Conservation (phyloP, 2,329 filamentous ascomycete species). For the Arthrobotrys pseudoclavata region DNA sequence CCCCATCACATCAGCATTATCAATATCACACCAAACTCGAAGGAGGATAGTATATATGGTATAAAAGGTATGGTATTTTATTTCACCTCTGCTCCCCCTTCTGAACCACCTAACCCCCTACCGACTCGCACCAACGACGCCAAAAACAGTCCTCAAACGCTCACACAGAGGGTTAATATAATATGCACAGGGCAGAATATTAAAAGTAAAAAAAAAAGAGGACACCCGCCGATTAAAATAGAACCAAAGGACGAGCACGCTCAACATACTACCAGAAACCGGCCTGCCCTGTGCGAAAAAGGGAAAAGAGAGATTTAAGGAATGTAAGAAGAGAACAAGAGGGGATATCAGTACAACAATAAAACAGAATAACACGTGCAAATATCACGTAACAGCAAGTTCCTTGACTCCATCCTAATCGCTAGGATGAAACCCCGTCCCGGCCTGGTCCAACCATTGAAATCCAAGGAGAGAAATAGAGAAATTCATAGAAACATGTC, state of each 20-base stretch:
- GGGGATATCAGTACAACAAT: slow-evolving; percentile 31
- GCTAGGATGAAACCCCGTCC: slow-evolving; percentile 22
- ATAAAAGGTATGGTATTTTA: slow-evolving; percentile 21
- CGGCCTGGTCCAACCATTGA: slow-evolving; percentile 26
- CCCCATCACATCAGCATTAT: neutral
- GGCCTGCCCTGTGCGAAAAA: slow-evolving; percentile 38
- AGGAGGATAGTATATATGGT: slow-evolving; percentile 6
- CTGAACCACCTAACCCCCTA: slow-evolving; percentile 14
- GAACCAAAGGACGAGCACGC: slow-evolving; percentile 46
- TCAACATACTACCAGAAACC: slow-evolving; percentile 48
- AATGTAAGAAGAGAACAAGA: slow-evolving; percentile 48
- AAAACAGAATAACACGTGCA: slow-evolving; percentile 22
- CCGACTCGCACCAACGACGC: slow-evolving; percentile 27
- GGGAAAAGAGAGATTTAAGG: slow-evolving; percentile 28
- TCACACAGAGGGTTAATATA: slow-evolving; percentile 42
- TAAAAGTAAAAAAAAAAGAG: slow-evolving; percentile 39
- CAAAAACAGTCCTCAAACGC: slow-evolving; percentile 12
- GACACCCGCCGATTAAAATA: slow-evolving; percentile 57
- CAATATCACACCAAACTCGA: neutral
- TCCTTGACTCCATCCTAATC: slow-evolving; percentile 36
- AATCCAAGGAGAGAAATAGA: slow-evolving; percentile 27
- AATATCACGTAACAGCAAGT: slow-evolving; percentile 33
- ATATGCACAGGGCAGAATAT: slow-evolving; percentile 48
- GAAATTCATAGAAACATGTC: slow-evolving; percentile 43
- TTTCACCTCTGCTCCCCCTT: slow-evolving; percentile 5